These are phyloP conservation scores for Fomes fomentarius DNA, from an alignment of 1,284 basidiomycete species.

Conservation along the genomic window DNA sequence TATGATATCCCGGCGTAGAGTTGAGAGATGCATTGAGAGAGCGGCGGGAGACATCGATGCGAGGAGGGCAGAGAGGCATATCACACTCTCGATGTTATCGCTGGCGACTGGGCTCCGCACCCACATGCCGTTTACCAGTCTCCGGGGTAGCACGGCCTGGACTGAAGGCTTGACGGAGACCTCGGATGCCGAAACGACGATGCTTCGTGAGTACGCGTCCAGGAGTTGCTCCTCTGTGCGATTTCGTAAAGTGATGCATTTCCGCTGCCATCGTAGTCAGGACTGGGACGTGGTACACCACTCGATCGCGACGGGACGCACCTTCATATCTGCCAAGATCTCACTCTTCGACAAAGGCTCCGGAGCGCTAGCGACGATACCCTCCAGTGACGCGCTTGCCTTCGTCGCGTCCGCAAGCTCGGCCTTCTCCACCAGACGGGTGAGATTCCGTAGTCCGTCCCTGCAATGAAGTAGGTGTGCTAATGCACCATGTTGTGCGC, in stretches of 20 bases:
- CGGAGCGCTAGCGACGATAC: conserved; percentile 51
- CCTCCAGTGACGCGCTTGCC: conserved; percentile 44
- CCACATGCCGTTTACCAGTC: background rate
- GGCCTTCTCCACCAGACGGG: conserved; percentile 52
- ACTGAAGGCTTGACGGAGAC: conserved; percentile 55
- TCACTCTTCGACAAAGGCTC: conserved; percentile 52
- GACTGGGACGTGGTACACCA: no score
- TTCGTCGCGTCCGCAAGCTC: conserved; percentile 62
- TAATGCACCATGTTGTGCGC: conserved; percentile 51
- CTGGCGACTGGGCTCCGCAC: conserved; percentile 36
- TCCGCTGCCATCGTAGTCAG: conserved; percentile 54
- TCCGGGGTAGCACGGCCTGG: conserved; percentile 47
- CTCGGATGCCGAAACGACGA: conserved; percentile 52
- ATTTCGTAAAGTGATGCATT: conserved; percentile 56
- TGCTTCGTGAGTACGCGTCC: conserved; percentile 64
- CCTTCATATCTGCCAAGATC: conserved; percentile 61
- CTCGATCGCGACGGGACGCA: conserved; percentile 33
- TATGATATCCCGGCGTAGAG: conserved; percentile 67
- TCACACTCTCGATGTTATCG: conserved; percentile 54
- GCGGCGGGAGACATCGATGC: conserved; percentile 59
- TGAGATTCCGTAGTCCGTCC: conserved; percentile 45
- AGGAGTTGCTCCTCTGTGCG: conserved; percentile 71
- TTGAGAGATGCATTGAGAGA: conserved; percentile 56
- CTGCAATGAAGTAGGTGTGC: conserved; percentile 56
- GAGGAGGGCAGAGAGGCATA: conserved; percentile 59